Conservation (phyloP, 1,284 basidiomycete genomes). For the Tremellales sp. region DNA sequence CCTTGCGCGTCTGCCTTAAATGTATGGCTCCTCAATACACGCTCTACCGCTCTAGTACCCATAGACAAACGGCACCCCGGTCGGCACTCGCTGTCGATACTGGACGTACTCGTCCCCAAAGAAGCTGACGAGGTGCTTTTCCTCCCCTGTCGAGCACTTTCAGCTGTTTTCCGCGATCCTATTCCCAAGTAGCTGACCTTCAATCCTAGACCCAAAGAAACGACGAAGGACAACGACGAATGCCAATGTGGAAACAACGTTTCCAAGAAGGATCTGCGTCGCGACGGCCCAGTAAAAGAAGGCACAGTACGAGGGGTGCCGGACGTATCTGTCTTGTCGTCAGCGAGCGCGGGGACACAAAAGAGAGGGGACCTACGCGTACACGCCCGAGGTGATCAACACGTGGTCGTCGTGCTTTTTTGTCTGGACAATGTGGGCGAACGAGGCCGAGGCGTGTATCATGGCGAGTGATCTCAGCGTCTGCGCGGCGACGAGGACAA, state of each 20-base stretch:
- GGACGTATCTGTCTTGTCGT: constrained; percentile 62
- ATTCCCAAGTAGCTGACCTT: constrained; percentile 55
- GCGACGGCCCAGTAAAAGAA: constrained; percentile 98
- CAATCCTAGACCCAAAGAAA: constrained; percentile 81
- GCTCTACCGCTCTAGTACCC: no score
- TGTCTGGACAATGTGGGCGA: constrained; percentile 77
- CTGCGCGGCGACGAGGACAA: constrained; percentile 68
- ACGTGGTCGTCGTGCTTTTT: constrained; percentile 66
- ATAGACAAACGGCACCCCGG: constrained; percentile 58
- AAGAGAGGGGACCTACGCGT: constrained; percentile 57
- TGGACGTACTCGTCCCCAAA: constrained; percentile 73
- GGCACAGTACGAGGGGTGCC: constrained; percentile 95
- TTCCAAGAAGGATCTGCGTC: constrained; percentile 89
- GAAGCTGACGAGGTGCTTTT: constrained; percentile 66
- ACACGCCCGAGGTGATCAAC: constrained; percentile 83
- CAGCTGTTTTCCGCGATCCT: constrained; percentile 4
- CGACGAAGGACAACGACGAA: constrained; percentile 63
- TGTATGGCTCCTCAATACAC: no score
- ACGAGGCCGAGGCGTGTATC: constrained; percentile 90
- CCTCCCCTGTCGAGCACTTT: constrained; percentile 62
- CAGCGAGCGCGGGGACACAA: neutral
- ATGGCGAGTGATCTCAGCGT: constrained; percentile 80
- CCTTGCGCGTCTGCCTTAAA: no score
- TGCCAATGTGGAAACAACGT: constrained; percentile 59
- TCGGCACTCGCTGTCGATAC: constrained; percentile 66